A percentile compares a stretch with the other conserved stretches of the same genome.
Evolutionary conservation across 2,329 filamentous ascomycete genomes (phyloP).

Genomic region (Cytospora leucostoma): DNA sequence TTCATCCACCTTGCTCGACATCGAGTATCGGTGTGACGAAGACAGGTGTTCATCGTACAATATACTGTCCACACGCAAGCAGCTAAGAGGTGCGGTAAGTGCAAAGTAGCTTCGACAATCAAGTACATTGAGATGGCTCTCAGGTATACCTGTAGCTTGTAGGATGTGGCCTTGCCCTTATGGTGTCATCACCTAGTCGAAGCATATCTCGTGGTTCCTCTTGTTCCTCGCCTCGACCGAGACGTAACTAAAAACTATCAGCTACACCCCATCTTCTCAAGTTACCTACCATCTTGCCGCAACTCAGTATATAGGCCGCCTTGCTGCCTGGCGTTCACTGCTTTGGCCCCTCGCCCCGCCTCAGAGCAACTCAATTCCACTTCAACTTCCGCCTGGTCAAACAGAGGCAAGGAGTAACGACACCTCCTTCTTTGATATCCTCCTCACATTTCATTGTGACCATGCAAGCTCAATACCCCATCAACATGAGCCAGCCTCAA

Average conservation of each 20-base stretch:
- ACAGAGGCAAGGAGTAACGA: not conserved
- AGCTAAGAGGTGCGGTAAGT: not conserved
- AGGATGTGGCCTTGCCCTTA: not conserved
- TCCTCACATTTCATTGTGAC: not conserved
- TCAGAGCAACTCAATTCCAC: not conserved
- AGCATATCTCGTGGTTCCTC: conserved; percentile 13
- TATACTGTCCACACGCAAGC: conserved; percentile 3
- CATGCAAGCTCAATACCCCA: conserved; percentile 9
- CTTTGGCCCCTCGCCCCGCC: conserved; percentile 10
- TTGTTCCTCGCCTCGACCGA: conserved; percentile 17
- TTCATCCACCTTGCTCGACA: not conserved
- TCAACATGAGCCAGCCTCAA: conserved; percentile 16
- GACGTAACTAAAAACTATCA: not conserved
- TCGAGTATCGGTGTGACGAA: conserved; percentile 3
- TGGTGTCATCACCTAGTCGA: conserved; percentile 7
- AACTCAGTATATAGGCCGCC: conserved; percentile 14
- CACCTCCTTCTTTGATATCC: not conserved
- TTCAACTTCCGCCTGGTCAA: not conserved
- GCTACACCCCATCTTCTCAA: no score
- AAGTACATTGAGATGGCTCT: conserved; percentile 1
- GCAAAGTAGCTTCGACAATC: conserved; percentile 9
- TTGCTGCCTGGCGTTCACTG: conserved; percentile 17
- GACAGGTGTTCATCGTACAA: conserved; percentile 15
- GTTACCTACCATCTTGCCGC: conserved; percentile 12
- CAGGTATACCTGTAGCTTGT: conserved; percentile 9